Evolutionary conservation across 169 alveolate genomes (phyloP).

Genomic region (Cryptosporidium ubiquitum): DNA sequence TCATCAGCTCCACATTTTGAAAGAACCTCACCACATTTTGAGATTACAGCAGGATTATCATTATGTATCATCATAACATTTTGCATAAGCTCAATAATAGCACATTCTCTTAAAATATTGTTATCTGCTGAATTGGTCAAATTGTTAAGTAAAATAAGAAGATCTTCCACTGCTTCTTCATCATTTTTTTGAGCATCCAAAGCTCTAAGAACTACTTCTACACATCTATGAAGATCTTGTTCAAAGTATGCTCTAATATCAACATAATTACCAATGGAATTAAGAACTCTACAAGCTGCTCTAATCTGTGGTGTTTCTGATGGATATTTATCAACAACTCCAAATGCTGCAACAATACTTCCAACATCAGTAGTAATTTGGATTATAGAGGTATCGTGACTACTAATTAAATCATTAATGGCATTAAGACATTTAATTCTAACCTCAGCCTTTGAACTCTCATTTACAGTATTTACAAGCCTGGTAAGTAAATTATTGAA

Average conservation of each 20-base stretch:
- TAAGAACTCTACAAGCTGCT: slow-evolving; percentile 71
- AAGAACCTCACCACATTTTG: slow-evolving; percentile 87
- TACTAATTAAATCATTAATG: slow-evolving; percentile 60
- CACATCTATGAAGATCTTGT: slow-evolving; percentile 68
- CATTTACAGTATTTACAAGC: slow-evolving; percentile 79
- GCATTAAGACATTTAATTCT: slow-evolving; percentile 59
- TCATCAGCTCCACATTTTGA: slow-evolving; percentile 91
- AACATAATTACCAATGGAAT: slow-evolving; percentile 65
- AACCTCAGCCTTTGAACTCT: slow-evolving; percentile 73
- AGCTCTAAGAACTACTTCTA: slow-evolving; percentile 57
- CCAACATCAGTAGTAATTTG: slow-evolving; percentile 66
- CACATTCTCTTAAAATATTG: slow-evolving; percentile 83
- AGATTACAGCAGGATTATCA: slow-evolving; percentile 84
- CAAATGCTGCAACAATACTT: slow-evolving; percentile 72
- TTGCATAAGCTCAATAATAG: slow-evolving; percentile 87
- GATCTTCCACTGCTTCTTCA: slow-evolving; percentile 79
- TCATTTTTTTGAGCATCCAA: slow-evolving; percentile 79
- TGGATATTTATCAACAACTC: slow-evolving; percentile 61
- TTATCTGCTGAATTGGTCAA: slow-evolving; percentile 79
- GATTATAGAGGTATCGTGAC: slow-evolving; percentile 63
- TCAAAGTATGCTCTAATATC: slow-evolving; percentile 71
- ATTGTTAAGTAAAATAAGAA: slow-evolving; percentile 81
- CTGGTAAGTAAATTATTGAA: slow-evolving; percentile 81
- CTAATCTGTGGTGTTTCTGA: slow-evolving; percentile 53
- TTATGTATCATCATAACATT: slow-evolving; percentile 86